These are phyloP conservation scores for Talaromyces sp. DNA, from an alignment of 2,329 filamentous ascomycete genomes.

Conservation along the genomic window DNA sequence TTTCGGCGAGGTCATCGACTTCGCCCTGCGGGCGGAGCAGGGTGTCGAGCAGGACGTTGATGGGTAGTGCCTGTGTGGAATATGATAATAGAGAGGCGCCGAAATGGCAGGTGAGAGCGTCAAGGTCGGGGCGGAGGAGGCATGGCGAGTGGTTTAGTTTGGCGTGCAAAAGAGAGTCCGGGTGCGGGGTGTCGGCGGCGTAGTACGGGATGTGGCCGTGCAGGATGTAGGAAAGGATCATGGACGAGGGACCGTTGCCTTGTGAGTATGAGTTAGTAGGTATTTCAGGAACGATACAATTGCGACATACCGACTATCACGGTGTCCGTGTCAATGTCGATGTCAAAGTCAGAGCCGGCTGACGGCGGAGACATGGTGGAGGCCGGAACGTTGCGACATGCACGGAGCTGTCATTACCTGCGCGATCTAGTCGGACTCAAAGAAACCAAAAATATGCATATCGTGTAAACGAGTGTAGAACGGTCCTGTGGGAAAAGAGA, in stretches of 20 bases:
- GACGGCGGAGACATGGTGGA: slow-evolving; percentile 25
- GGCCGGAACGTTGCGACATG: slow-evolving; percentile 20
- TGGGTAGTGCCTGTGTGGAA: slow-evolving; percentile 58
- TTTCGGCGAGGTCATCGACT: slow-evolving; percentile 50
- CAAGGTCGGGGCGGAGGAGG: slow-evolving; percentile 48
- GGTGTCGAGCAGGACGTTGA: slow-evolving; percentile 60
- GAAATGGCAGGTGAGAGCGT: slow-evolving; percentile 56
- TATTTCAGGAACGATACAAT: not conserved
- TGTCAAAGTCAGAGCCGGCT: slow-evolving; percentile 1
- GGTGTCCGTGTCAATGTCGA: slow-evolving; percentile 37
- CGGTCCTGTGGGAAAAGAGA: not conserved
- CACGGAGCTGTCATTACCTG: not conserved
- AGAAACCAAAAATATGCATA: not conserved
- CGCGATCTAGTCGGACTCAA: not conserved
- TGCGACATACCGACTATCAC: slow-evolving; percentile 43
- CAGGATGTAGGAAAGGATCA: slow-evolving; percentile 61
- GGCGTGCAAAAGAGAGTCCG: slow-evolving; percentile 55
- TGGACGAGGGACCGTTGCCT: slow-evolving; percentile 62
- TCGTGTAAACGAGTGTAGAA: not conserved
- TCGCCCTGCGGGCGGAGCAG: slow-evolving; percentile 58
- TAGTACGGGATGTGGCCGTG: slow-evolving; percentile 61
- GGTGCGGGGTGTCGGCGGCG: slow-evolving; percentile 49
- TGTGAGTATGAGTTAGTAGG: not conserved
- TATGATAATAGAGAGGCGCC: slow-evolving; percentile 56
- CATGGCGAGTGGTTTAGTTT: slow-evolving; percentile 50